These are phyloP conservation scores for Irpex sp. DNA, from an alignment of 1,284 basidiomycete genomes.

Conservation along the genomic window DNA sequence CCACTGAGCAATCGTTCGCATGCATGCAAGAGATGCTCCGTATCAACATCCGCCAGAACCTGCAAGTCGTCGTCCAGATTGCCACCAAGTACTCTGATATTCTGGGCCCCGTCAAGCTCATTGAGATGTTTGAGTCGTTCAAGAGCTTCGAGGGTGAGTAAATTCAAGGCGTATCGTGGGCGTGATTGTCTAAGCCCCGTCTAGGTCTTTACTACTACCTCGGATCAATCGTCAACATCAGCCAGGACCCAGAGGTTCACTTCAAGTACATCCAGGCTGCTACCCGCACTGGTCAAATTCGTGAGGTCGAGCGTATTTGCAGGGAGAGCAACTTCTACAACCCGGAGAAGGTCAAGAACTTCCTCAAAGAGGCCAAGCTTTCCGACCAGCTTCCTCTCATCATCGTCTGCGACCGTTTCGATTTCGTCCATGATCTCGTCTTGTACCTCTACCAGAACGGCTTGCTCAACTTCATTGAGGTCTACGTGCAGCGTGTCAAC, in stretches of 20 bases:
- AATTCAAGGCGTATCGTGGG: too few relatives aligned
- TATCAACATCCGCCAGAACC: conserved; percentile 97
- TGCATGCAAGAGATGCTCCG: conserved; percentile 98
- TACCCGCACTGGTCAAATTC: conserved; percentile 97
- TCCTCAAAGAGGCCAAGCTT: conserved; percentile 98
- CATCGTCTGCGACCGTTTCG: conserved; percentile 99
- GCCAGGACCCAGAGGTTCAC: conserved; percentile 96
- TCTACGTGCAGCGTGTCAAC: conserved; percentile 99
- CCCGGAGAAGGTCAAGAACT: conserved; percentile 99
- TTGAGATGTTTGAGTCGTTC: conserved; percentile 99
- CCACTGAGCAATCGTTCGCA: conserved; percentile 98
- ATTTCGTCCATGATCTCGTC: conserved; percentile 99
- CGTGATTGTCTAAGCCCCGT: conserved; percentile 2
- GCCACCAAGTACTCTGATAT: conserved; percentile 99
- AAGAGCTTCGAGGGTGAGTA: conserved; percentile 92
- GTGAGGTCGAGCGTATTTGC: conserved; percentile 99
- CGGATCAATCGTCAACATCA: conserved; percentile 97
- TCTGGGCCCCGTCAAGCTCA: conserved; percentile 95
- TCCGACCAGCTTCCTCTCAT: conserved; percentile 98
- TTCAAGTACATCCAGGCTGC: conserved; percentile 99
- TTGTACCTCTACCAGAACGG: conserved; percentile 99
- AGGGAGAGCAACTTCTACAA: conserved; percentile 98
- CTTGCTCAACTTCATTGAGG: conserved; percentile 97
- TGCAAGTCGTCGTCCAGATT: conserved; percentile 97
- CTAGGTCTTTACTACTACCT: conserved; percentile 96